phyloP scores from a whole-genome alignment of 257 asterid species.

The Solanum piurae region DNA sequence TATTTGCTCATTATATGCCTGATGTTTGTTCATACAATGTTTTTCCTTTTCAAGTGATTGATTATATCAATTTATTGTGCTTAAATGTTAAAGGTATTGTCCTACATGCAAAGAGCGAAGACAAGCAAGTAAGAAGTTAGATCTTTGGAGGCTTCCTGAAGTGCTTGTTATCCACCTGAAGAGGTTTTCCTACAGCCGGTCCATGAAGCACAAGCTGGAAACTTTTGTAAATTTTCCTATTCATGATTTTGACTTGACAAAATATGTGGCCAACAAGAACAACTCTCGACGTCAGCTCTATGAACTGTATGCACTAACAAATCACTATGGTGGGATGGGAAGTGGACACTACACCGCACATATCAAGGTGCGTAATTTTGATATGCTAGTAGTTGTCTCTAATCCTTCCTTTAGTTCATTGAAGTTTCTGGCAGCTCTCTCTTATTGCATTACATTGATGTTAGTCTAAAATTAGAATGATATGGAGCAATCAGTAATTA shows the following conservation, averaged over 20 bases:
- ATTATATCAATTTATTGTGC: not conserved
- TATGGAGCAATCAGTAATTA: not conserved
- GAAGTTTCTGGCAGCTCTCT: not conserved
- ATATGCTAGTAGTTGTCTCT: not conserved
- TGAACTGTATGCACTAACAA: conserved; percentile 89
- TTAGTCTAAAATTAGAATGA: not conserved
- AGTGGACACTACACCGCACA: conserved; percentile 97
- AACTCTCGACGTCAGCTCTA: conserved; percentile 70
- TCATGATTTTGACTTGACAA: conserved; percentile 87
- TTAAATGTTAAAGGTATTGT: conserved; percentile 59
- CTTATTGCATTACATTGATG: not conserved
- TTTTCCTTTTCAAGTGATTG: not conserved
- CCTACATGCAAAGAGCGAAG: conserved; percentile 98
- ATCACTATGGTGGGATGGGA: conserved; percentile 99
- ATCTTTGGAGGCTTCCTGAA: conserved; percentile 99
- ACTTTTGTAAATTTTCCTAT: conserved; percentile 92
- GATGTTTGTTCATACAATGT: not conserved
- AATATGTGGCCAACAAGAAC: conserved; percentile 90
- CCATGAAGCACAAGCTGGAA: conserved; percentile 97
- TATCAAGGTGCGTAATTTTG: conserved; percentile 55
- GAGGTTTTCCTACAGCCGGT: conserved; percentile 93
- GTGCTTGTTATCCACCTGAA: conserved; percentile 95
- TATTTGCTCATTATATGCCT: not conserved
- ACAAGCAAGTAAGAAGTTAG: conserved; percentile 97
- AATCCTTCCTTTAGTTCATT: not conserved